Evolutionary conservation across 1,284 basidiomycete species (phyloP), one percentile per base, ranked within the genome.

Genomic region (Paramarasmius palmivorus): DNA sequence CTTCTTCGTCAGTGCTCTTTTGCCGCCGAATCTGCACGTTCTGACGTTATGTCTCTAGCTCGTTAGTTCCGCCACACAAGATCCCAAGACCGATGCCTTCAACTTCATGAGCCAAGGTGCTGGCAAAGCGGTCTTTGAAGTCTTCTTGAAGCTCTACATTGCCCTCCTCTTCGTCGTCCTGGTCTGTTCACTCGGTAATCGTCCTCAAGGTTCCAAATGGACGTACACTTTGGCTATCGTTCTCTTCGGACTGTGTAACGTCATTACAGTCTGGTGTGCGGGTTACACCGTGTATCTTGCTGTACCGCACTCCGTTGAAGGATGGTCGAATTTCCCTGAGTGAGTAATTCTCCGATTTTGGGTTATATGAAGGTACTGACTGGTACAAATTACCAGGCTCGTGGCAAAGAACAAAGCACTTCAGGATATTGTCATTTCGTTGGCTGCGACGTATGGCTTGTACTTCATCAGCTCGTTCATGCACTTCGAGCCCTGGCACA

Each of bases 401-500:
- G 66, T 95, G 44, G 44, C 29, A 52, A 64, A 74, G 59, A 77
- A 74, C 15, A 92, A 90, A 63, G 84, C 89, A 0, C 85, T 95
- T 70, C 83, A 89, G 53, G 86, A 93, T 62, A 90, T 95, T 50
- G 86, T 85, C 52, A 83, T 92, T 60, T 89, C 88, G 8, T 74
- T 92, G 22, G 79, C 85, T 52, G 91, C 92, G 34, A 96, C 93
- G 1, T 95, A 95, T 67, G 92, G 93, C 35, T 82, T 95, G 49
- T 95, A 95, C 77, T 81, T 96, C 67, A 69, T 95, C 67, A 82
- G 86, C 52, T 94, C 91, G 3, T 77, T 95, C 68, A 84, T 95
- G 72, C 90, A 94, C 72, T 73, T 92, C 42, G 93, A 95, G 65
- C 93, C 93, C 0, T 95, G 92, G 91, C 93, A 95, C 77, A 93